Evolutionary conservation across 139 green algal genomes (phyloP), one percentile per base, ranked within the genome.

Genomic region (Chloropicon primus): DNA sequence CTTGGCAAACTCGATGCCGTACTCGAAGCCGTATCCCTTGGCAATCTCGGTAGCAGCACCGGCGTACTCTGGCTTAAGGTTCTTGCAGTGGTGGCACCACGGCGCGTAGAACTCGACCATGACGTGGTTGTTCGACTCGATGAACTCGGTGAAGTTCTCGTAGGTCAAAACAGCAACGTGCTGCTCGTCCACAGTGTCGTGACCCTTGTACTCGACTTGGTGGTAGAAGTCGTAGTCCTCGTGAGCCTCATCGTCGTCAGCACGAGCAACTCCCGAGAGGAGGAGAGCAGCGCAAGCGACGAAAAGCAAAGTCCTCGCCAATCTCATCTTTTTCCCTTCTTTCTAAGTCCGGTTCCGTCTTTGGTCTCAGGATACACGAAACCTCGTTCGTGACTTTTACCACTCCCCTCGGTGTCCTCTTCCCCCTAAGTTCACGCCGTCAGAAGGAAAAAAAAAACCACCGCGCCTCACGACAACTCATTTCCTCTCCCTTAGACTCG

Each of bases 11-110:
- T 91, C 41, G 28, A 92, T 84, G 5, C 78, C 75, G 24, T 77
- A 73, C 25, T 86, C 83, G 53, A 83, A 74, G 0, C 75, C 83
- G 53, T 84, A 76, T 0, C 75, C 74, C 84, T 93, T 92, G 27
- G 41, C 41, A 17, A 95, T 72, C 0, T 26, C 74, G 0, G 87
- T 91, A 23, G 91, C 90, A 25, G 91, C 91, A 72, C 88, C 86
- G 53, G 88, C 85, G 28, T 90, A 95, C 53, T 92, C 80, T 1
- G 91, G 90, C 78, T 88, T 89, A 24, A 95, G 80, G 23, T 76
- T 85, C 88, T 94, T 88, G 82, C 89, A 94, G 78, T 94, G 89
- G 24, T 88, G 88, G 80, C 89, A 94, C 89, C 89, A 94, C 1
- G 89, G 89, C 1, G 89, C 89, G 54, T 92, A 92, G 79, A 92